Evolutionary conservation across 2,329 filamentous ascomycete species (phyloP), one percentile per base, ranked within the genome.

Genomic region (Aspergillus melleus): DNA sequence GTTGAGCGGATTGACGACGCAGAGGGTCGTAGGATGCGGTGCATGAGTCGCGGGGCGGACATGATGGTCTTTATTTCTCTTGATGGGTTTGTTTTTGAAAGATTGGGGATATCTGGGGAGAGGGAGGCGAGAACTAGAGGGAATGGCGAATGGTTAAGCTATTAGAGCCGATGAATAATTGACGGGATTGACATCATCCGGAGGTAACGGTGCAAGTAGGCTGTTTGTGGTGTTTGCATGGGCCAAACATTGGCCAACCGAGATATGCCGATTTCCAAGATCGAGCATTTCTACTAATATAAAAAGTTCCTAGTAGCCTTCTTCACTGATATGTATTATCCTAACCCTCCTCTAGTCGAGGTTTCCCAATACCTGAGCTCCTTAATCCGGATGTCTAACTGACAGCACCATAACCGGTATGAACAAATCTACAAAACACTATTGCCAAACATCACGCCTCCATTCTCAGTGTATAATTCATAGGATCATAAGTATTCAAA

Each of bases 21-120:
- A 36, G 76, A 68, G 32, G 80, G 72, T 61, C 81, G 77, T 60
- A 78, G 70, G 20, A 79, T 76, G 73, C 81, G 80, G 63, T 77
- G 65, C 36, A 80, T 69, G 22, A 81, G 65, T 62, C 81, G 77
- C 53, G 78, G 72, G 29, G 78, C 74, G 55, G 79, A 75, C 83
- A 86, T 85, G 44, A 22, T 70, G 55, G 10, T 29, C 22, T 60
- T 10, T 51, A 11, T 3, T 6, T 10, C 16, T 3, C 3, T n/a
- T n/a, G 44, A 6, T 19, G 16, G 49, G 30, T 16, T 42, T 44
- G n/a, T 44, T 51, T 36, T 52, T 19, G 36, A 53, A 36, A 49
- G 62, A 58, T 22, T n/a, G 30, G 22, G 22, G 42, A 36, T 29
- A 54, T 51, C 30, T 19, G n/a, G 46, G 55, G 56, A 58, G 55